phyloP scores from a whole-genome alignment of 345 rosid species.

The Boechera retrofracta region DNA sequence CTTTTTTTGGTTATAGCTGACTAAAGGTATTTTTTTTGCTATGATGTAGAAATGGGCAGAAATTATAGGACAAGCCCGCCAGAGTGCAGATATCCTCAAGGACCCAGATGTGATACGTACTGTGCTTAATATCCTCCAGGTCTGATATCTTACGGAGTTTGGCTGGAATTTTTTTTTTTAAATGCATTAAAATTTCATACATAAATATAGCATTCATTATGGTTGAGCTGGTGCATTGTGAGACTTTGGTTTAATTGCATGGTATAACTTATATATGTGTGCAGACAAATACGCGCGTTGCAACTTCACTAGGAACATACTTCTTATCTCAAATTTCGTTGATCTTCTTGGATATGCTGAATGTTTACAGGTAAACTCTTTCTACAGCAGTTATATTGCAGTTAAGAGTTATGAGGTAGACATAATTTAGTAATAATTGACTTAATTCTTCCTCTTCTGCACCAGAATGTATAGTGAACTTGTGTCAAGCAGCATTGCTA shows the following conservation, averaged over 20 bases:
- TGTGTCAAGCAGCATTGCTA: constrained; percentile 87
- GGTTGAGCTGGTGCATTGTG: constrained; percentile 21
- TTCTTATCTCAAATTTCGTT: constrained; percentile 84
- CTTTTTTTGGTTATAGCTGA: constrained; percentile 32
- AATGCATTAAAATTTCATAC: constrained; percentile 1
- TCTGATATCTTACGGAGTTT: constrained; percentile 34
- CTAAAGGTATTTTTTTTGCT: constrained; percentile 13
- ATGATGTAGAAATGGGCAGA: constrained; percentile 90
- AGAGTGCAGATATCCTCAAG: constrained; percentile 84
- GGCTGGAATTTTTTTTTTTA: background rate
- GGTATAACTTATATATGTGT: constrained; percentile 21
- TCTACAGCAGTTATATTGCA: background rate
- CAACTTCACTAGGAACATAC: constrained; percentile 83
- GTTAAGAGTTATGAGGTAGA: background rate
- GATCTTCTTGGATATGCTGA: constrained; percentile 96
- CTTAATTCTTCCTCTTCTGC: constrained; percentile 32
- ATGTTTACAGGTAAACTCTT: constrained; percentile 77
- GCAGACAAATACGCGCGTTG: constrained; percentile 99
- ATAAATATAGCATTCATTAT: background rate
- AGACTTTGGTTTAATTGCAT: background rate
- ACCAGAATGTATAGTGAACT: constrained; percentile 99
- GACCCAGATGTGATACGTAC: constrained; percentile 85
- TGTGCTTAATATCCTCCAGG: constrained; percentile 96
- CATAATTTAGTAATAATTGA: background rate
- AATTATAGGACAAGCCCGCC: constrained; percentile 92